These are phyloP conservation scores for Hypseocharis bilobata DNA, from an alignment of 441 rosid genomes.

Conservation along the genomic window DNA sequence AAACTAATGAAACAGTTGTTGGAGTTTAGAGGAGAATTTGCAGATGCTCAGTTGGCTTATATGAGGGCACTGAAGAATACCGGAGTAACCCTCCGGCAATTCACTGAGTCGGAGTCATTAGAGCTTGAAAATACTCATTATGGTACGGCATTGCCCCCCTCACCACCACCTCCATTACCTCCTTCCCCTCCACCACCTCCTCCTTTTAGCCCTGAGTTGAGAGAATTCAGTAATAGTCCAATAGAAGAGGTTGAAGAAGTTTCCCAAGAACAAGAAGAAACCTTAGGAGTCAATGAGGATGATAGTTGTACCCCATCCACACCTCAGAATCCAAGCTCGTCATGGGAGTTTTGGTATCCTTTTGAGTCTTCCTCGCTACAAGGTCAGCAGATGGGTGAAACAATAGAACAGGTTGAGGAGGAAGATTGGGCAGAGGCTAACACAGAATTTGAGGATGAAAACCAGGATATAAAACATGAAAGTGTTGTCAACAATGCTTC, in stretches of 20 bases:
- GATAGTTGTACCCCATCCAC: conserved; percentile 33
- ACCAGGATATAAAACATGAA: conserved; percentile 29
- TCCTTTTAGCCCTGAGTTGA: conserved; percentile 55
- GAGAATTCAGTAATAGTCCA: conserved; percentile 24
- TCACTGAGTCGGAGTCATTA: conserved; percentile 78
- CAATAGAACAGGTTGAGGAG: conserved; percentile 39
- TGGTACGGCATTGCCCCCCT: conserved; percentile 30
- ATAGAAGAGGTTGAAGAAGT: conserved; percentile 19
- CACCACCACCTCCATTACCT: conserved; percentile 53
- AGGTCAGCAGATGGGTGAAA: conserved; percentile 26
- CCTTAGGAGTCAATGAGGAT: conserved; percentile 29
- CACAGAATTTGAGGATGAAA: conserved; percentile 62
- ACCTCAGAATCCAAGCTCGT: conserved; percentile 34
- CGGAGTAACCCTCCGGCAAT: conserved; percentile 81
- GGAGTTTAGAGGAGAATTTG: conserved; percentile 61
- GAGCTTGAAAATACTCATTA: conserved; percentile 49
- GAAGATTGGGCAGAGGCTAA: conserved; percentile 67
- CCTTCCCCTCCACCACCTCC: conserved; percentile 81
- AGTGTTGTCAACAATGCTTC: conserved; percentile 21
- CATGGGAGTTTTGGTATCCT: conserved; percentile 48
- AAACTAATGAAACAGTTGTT: conserved; percentile 70
- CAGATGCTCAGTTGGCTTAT: conserved; percentile 66
- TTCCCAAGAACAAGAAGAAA: conserved; percentile 31
- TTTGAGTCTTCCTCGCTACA: conserved; percentile 29
- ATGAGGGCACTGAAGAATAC: conserved; percentile 75